Evolutionary conservation across 192 early-diverging fungal species (phyloP), one percentile per base, ranked within the genome.

Genomic region (Radiomyces spectabilis): DNA sequence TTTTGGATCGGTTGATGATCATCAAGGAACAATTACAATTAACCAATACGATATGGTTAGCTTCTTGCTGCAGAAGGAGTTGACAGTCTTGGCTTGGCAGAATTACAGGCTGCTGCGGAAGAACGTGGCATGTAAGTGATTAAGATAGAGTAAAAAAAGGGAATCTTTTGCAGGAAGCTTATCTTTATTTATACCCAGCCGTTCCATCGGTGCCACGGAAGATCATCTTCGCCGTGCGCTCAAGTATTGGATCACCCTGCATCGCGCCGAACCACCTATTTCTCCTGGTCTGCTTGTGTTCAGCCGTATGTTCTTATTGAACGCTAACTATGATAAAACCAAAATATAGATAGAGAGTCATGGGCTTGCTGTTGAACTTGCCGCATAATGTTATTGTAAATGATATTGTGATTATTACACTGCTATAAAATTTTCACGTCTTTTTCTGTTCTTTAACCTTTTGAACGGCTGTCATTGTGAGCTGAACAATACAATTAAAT

Each of bases 301-400:
- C 45, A 74, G 72, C 43, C 64, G 76, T 16, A 75, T 78, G 70
- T 78, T 75, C 39, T 49, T 77, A 25, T 37, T 77, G 21, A 72
- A 77, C 49, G 72, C 75, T n/a, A 77, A 59, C 22, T 77, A 66
- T 40, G 52, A 42, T 31, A 42, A 40, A 5, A 54, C 37, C 32
- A 37, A 54, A 39, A 54, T n/a, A n/a, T n/a, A n/a, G n/a, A n/a
- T n/a, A n/a, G n/a, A n/a, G n/a, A n/a, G n/a, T n/a, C n/a, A n/a
- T n/a, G n/a, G n/a, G n/a, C n/a, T n/a, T n/a, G n/a, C n/a, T n/a
- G n/a, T n/a, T n/a, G n/a, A n/a, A n/a, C n/a, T n/a, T n/a, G n/a
- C n/a, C n/a, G n/a, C n/a, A n/a, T n/a, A n/a, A n/a, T n/a, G n/a
- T n/a, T n/a, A n/a, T n/a, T n/a, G n/a, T n/a, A n/a, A n/a, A n/a